A percentile compares a stretch with the other conserved stretches of the same genome.
phyloP scores from a whole-genome alignment of 2,329 filamentous ascomycete genomes.

The Penicillium sp. region DNA sequence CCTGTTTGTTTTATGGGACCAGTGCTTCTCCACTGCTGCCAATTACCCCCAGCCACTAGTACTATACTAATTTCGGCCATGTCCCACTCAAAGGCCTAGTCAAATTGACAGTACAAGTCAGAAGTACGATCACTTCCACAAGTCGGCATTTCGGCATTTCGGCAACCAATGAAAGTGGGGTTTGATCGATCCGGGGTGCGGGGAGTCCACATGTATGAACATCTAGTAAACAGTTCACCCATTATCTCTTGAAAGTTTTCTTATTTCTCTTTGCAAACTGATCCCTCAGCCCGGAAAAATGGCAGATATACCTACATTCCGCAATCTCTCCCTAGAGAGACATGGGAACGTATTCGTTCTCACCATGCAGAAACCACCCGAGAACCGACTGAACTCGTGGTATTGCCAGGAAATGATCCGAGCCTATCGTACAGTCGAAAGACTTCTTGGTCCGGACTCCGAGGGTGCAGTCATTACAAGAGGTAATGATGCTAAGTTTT shows the following conservation, averaged over 20 bases:
- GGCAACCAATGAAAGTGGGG: conserved; percentile 4
- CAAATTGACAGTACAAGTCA: no score
- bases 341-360: conserved; percentile 52
- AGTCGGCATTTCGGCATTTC: conserved; percentile 16
- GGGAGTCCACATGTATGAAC: not conserved
- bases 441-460: conserved; percentile 47
- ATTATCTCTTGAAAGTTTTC: not conserved
- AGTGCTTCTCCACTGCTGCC: no score
- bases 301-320: conserved; percentile 33
- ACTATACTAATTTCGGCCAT: no score
- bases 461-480: conserved; percentile 56
- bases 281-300: conserved; percentile 6
- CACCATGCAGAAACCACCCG: conserved; percentile 55
- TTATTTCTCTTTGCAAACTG: no score
- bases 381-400: conserved; percentile 53
- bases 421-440: conserved; percentile 50
- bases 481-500: conserved; percentile 50
- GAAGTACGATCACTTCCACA: not conserved
- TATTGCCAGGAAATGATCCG: conserved; percentile 56
- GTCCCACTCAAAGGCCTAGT: no score
- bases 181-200: conserved; percentile 9
- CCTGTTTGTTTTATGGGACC: no score
- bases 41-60: no score
- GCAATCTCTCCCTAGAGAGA: conserved; percentile 48
- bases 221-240: not conserved